phyloP scores from a whole-genome alignment of 306 rosid species.

The Oemleria cerasiformis region DNA sequence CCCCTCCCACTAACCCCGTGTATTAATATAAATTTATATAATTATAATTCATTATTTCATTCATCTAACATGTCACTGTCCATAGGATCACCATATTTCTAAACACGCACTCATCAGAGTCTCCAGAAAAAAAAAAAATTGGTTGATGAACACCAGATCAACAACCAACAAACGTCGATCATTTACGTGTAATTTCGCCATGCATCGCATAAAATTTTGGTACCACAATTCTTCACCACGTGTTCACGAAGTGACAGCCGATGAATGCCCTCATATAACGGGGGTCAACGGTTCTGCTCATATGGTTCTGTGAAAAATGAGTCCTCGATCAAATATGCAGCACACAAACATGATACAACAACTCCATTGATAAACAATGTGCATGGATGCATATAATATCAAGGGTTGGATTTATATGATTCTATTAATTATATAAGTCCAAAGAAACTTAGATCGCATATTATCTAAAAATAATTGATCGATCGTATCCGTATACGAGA shows the following conservation, averaged over 20 bases:
- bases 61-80: neutral
- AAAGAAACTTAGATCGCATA: conserved; percentile 2
- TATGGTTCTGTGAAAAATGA: neutral
- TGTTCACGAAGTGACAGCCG: conserved; percentile 9
- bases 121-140: neutral
- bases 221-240: conserved; percentile 19
- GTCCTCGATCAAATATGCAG: neutral
- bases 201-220: conserved; percentile 1
- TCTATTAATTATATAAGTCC: conserved; percentile 8
- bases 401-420: neutral
- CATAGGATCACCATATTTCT: neutral
- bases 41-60: neutral
- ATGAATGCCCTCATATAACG: neutral
- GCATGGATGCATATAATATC: conserved; percentile 11
- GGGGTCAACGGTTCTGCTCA: neutral
- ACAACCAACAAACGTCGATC: conserved; percentile 3
- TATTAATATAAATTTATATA: neutral
- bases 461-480: neutral
- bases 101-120: neutral
- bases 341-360: neutral
- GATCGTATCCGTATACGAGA: neutral
- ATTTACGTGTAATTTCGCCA: conserved; percentile 27
- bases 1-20: neutral
- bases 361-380: conserved; percentile 12
- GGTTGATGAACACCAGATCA: conserved; percentile 14